Percentiles rank a stretch among this genome's conserved stretches.
These are phyloP conservation scores for Colletotrichum liaoningense DNA, from an alignment of 2,329 filamentous ascomycete genomes.

Conservation along the genomic window DNA sequence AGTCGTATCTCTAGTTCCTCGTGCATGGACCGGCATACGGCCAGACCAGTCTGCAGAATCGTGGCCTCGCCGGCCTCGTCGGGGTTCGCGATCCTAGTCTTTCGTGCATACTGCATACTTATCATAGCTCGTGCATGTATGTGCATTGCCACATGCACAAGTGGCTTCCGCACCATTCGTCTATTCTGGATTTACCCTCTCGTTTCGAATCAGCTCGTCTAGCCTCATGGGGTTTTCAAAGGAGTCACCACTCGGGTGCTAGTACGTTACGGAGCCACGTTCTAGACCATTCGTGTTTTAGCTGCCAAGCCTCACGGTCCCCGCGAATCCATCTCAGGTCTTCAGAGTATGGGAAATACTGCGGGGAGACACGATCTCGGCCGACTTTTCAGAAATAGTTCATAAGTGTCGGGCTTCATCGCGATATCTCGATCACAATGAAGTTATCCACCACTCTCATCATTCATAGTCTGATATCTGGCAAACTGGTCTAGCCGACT, in stretches of 20 bases:
- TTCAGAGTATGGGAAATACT: neutral
- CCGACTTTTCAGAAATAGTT: neutral
- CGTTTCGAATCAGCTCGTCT: neutral
- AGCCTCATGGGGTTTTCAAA: constrained; percentile 5
- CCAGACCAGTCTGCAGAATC: neutral
- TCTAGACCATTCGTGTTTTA: constrained; percentile 10
- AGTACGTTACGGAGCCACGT: neutral
- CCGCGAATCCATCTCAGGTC: neutral
- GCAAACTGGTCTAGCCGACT: neutral
- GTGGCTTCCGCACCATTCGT: neutral
- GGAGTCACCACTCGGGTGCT: constrained; percentile 3
- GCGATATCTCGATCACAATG: neutral
- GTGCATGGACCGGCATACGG: constrained; percentile 1
- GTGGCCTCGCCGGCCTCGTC: neutral
- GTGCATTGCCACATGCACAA: constrained; percentile 13
- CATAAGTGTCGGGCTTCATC: constrained; percentile 8
- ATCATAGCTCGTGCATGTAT: neutral
- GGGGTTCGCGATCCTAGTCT: neutral
- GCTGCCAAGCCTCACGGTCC: neutral
- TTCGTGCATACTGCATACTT: neutral
- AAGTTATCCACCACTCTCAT: neutral
- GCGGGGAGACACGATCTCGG: neutral
- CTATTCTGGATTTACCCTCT: neutral
- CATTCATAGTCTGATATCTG: neutral
- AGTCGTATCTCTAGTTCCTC: neutral